Conservation (phyloP, 257 asterid genomes). For the Leonotis leonurus region DNA sequence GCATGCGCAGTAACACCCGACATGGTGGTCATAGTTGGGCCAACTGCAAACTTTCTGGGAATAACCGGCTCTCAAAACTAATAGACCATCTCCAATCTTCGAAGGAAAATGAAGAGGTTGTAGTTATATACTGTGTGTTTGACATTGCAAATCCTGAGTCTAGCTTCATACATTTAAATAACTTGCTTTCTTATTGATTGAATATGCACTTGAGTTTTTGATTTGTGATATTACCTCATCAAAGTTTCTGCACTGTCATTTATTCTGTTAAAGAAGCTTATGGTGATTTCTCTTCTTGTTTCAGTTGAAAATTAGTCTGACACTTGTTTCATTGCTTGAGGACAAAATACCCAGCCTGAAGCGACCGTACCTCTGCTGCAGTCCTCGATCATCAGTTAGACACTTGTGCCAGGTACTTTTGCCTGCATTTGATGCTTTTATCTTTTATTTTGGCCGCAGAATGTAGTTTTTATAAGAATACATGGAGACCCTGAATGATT, state of each 20-base stretch:
- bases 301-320: slow-evolving; percentile 70
- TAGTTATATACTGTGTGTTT: slow-evolving; percentile 17
- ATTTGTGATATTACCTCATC: background rate
- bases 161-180: background rate
- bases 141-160: background rate
- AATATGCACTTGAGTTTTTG: slow-evolving; percentile 2
- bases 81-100: slow-evolving; percentile 56
- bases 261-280: slow-evolving; percentile 11
- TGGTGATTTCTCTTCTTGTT: slow-evolving; percentile 14
- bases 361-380: slow-evolving; percentile 79
- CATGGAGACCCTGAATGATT: slow-evolving; percentile 14
- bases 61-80: slow-evolving; percentile 58
- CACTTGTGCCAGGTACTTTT: slow-evolving; percentile 72
- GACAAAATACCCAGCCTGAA: slow-evolving; percentile 77
- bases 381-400: slow-evolving; percentile 48
- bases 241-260: slow-evolving; percentile 5
- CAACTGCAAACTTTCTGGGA: slow-evolving; percentile 45
- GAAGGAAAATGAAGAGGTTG: slow-evolving; percentile 54
- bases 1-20: slow-evolving; percentile 70
- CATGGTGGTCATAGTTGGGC: slow-evolving; percentile 57
- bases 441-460: slow-evolving; percentile 5
- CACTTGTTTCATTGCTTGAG: slow-evolving; percentile 62
- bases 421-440: slow-evolving; percentile 10
- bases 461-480: background rate
- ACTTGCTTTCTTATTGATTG: slow-evolving; percentile 6